Evolutionary conservation across 768 basidiomycete species (phyloP).

Genomic region (Krasilnikovozyma curviuscula): DNA sequence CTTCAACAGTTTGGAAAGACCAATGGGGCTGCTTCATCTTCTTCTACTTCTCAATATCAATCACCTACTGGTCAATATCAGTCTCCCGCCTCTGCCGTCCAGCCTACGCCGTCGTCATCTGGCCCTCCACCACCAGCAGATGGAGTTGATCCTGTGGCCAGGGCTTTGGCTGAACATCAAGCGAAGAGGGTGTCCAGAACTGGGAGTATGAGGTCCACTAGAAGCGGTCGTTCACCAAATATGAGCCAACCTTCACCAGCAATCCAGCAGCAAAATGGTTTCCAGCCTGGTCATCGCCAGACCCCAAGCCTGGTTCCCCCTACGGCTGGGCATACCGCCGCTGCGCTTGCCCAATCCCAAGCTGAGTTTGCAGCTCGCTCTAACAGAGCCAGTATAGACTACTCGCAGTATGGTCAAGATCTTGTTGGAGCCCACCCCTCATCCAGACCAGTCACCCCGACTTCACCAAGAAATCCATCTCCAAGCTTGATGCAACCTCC

Average conservation of each 20-base stretch:
- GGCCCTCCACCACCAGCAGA: no score
- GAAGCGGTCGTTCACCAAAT: no score
- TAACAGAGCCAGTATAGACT: constrained; percentile 34
- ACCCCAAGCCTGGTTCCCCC: constrained; percentile 21
- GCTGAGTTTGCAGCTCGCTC: constrained; percentile 29
- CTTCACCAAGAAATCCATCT: constrained; percentile 27
- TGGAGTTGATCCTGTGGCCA: constrained; percentile 30
- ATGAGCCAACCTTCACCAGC: constrained; percentile 11
- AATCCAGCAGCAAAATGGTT: constrained; percentile 8
- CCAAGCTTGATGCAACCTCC: constrained; percentile 51
- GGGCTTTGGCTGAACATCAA: constrained; percentile 26
- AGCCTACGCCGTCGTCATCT: background rate
- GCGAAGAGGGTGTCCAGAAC: constrained; percentile 6
- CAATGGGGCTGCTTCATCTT: background rate
- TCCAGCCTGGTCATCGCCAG: background rate
- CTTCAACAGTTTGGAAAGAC: background rate
- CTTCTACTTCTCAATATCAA: background rate
- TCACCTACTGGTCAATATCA: background rate
- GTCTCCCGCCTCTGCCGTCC: background rate
- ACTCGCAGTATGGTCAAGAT: constrained; percentile 51
- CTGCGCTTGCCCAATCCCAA: constrained; percentile 23
- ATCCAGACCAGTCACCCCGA: constrained; percentile 55
- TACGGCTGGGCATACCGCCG: constrained; percentile 24
- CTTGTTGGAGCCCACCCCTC: constrained; percentile 60
- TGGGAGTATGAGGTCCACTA: constrained; percentile 1